Evolutionary conservation across 352 stramenopile genomes (phyloP).

Genomic region (Phytophthora multivora): DNA sequence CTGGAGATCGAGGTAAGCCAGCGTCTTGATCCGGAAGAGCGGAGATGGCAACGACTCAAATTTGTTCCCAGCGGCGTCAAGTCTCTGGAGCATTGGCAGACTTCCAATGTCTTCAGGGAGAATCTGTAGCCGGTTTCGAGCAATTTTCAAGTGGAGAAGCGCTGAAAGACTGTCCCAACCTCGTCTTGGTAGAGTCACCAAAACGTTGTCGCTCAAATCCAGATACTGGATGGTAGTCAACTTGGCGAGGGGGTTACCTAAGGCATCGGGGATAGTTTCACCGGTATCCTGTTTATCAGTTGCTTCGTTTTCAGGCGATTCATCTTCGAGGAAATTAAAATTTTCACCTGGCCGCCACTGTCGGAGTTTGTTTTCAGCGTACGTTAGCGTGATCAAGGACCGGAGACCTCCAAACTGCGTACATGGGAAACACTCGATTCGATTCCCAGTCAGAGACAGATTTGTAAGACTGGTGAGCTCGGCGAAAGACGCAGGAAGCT

Average conservation of each 20-base stretch:
- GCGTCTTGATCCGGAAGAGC: slow-evolving; percentile 26
- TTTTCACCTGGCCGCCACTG: slow-evolving; percentile 31
- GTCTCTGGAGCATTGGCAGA: slow-evolving; percentile 33
- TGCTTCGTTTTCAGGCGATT: not conserved
- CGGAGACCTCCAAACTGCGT: slow-evolving; percentile 19
- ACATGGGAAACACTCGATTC: slow-evolving; percentile 49
- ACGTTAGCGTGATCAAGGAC: slow-evolving; percentile 38
- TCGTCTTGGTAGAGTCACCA: slow-evolving; percentile 28
- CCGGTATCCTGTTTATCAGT: not conserved
- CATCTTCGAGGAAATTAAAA: slow-evolving; percentile 8
- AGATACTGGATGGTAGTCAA: slow-evolving; percentile 39
- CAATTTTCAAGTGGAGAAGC: slow-evolving; percentile 51
- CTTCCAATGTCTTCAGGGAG: slow-evolving; percentile 33
- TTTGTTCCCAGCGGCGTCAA: slow-evolving; percentile 57
- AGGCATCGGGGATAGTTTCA: not conserved
- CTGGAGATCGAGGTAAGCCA: slow-evolving; percentile 39
- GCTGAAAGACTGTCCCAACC: slow-evolving; percentile 35
- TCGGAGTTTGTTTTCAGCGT: slow-evolving; percentile 54
- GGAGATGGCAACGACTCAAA: slow-evolving; percentile 28
- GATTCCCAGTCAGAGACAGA: slow-evolving; percentile 48
- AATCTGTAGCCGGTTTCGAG: slow-evolving; percentile 44
- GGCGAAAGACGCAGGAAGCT: slow-evolving; percentile 44
- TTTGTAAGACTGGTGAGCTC: slow-evolving; percentile 45
- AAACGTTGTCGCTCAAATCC: slow-evolving; percentile 53
- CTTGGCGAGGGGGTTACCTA: slow-evolving; percentile 30